A percentile compares a stretch with the other conserved stretches of the same genome.
These are phyloP conservation scores for Choiromyces venosus DNA, from an alignment of 495 filamentous ascomycete genomes.

Conservation along the genomic window DNA sequence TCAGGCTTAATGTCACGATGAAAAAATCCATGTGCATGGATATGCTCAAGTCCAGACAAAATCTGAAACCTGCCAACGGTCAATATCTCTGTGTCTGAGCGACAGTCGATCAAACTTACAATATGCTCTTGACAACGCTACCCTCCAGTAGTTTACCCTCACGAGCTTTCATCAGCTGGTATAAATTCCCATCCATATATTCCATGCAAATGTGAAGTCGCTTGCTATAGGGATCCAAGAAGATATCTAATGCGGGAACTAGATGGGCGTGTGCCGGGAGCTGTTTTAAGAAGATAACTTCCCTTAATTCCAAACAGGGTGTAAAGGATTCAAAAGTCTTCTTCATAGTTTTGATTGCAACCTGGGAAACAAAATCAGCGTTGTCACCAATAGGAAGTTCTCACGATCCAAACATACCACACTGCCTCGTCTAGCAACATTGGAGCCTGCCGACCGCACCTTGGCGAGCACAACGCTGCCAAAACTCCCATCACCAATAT, in stretches of 20 bases:
- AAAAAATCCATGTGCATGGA: constrained; percentile 95
- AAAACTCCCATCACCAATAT: constrained; percentile 98
- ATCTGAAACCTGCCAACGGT: constrained; percentile 64
- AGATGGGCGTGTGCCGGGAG: constrained; percentile 83
- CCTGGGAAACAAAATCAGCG: constrained; percentile 53
- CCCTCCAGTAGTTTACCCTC: constrained; percentile 90
- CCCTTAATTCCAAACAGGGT: constrained; percentile 84
- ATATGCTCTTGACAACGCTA: constrained; percentile 90
- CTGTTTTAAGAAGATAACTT: constrained; percentile 92
- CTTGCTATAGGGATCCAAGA: constrained; percentile 89
- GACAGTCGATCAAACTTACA: constrained; percentile 44
- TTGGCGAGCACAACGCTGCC: constrained; percentile 90
- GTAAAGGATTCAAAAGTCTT: constrained; percentile 92
- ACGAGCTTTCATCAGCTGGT: constrained; percentile 96
- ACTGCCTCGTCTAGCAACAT: constrained; percentile 81
- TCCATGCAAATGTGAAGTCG: constrained; percentile 99
- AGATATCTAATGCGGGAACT: constrained; percentile 96
- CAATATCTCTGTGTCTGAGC: constrained; percentile 9
- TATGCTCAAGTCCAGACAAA: constrained; percentile 89
- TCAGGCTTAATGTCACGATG: constrained; percentile 99
- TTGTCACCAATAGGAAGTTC: constrained; percentile 4
- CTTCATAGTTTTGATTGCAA: constrained; percentile 99
- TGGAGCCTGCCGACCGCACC: constrained; percentile 81
- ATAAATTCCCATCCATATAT: constrained; percentile 99
- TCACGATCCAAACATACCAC: constrained; percentile 60